A percentile compares a stretch with the other conserved stretches of the same genome.
Conservation (phyloP, 345 rosid genomes). For the Pseudoturritis turrita region DNA sequence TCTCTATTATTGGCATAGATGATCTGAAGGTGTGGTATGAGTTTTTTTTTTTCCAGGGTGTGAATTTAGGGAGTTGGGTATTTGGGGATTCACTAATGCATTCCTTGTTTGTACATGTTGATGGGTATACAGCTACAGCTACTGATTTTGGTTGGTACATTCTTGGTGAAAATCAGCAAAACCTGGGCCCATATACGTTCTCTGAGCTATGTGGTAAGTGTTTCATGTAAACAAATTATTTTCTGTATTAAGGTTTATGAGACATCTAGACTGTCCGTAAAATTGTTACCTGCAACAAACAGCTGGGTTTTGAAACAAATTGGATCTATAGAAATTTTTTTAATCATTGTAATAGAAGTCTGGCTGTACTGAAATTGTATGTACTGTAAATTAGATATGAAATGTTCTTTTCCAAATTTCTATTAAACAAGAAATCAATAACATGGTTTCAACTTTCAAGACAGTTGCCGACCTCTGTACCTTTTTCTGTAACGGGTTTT, state of each 20-base stretch:
- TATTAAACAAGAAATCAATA: constrained; percentile 21
- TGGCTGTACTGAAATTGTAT: background rate
- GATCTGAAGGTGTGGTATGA: background rate
- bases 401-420: constrained; percentile 20
- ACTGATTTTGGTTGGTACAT: constrained; percentile 70
- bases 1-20: background rate
- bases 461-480: constrained; percentile 37
- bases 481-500: constrained; percentile 45
- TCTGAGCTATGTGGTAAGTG: constrained; percentile 69
- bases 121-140: constrained; percentile 16
- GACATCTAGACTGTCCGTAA: background rate
- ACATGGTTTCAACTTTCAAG: constrained; percentile 45
- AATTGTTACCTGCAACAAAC: background rate
- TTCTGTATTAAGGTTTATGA: background rate
- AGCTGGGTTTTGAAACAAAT: background rate
- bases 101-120: constrained; percentile 19
- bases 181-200: constrained; percentile 66
- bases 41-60: background rate
- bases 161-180: constrained; percentile 66
- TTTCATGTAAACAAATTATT: background rate
- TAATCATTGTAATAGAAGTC: background rate
- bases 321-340: background rate
- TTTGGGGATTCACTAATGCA: background rate
- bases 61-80: background rate
- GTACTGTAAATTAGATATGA: background rate